Conservation (phyloP, 1,139 yeast species). For the Candida sanyaensis region DNA sequence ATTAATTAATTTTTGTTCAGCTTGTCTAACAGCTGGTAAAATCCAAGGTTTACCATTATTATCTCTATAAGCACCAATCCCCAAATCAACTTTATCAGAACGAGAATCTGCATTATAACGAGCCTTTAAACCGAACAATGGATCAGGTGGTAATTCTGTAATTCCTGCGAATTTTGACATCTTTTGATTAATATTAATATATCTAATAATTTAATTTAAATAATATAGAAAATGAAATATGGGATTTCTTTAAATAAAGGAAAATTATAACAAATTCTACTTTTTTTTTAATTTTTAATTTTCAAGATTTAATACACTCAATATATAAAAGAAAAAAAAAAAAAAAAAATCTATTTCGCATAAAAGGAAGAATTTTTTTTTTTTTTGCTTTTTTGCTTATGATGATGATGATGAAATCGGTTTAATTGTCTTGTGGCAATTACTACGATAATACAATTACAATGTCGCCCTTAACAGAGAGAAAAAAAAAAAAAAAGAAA, state of each 20-base stretch:
- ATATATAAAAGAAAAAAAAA: no score
- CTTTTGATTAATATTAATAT: slow-evolving; percentile 11
- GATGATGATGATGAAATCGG: not conserved
- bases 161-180: slow-evolving; percentile 50
- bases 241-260: no score
- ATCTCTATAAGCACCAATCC: slow-evolving; percentile 97
- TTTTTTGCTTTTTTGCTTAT: no score
- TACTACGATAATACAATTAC: no score
- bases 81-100: slow-evolving; percentile 77
- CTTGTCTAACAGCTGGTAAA: slow-evolving; percentile 77
- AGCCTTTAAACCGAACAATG: slow-evolving; percentile 82
- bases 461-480: no score
- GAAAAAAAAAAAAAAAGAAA: no score
- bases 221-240: not conserved
- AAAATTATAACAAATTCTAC: no score
- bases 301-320: no score
- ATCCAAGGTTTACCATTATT: slow-evolving; percentile 93
- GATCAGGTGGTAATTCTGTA: slow-evolving; percentile 71
- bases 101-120: slow-evolving; percentile 67
- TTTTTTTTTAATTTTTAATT: no score
- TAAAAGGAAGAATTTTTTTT: not conserved
- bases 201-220: not conserved
- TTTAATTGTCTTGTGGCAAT: slow-evolving; percentile 3
- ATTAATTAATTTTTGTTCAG: slow-evolving; percentile 56
- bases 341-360: no score